Conservation (phyloP, 768 basidiomycete species). For the Leccinum pellstonianum region DNA sequence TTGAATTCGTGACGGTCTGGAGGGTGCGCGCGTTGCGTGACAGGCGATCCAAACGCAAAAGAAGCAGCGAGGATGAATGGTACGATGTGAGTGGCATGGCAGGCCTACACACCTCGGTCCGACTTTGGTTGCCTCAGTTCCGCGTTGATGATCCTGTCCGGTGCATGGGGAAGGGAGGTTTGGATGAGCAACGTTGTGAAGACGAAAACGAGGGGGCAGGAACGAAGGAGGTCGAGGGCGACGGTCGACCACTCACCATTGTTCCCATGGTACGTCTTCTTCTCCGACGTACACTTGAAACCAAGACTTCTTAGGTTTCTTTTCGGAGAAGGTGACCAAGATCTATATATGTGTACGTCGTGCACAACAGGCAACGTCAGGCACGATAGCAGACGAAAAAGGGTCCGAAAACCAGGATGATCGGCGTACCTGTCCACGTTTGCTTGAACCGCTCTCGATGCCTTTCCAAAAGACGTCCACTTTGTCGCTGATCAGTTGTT, state of each 20-base stretch:
- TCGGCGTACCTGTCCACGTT: constrained; percentile 62
- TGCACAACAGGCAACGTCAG: background rate
- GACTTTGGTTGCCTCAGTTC: constrained; percentile 72
- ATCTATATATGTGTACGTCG: constrained; percentile 40
- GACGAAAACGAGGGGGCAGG: background rate
- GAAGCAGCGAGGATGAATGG: background rate
- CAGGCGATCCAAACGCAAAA: background rate
- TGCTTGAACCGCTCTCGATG: constrained; percentile 59
- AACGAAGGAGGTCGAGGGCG: background rate
- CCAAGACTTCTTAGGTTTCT: constrained; percentile 76
- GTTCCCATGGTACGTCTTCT: constrained; percentile 86
- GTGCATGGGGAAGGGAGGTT: no score
- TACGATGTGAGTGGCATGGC: background rate
- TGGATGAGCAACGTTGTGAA: background rate
- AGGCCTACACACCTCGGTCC: constrained; percentile 52
- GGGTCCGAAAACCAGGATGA: background rate
- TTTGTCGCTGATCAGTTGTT: constrained; percentile 69
- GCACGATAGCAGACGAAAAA: background rate
- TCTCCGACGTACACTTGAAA: constrained; percentile 68
- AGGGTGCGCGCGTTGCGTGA: background rate
- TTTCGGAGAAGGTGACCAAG: constrained; percentile 73
- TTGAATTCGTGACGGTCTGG: constrained; percentile 54
- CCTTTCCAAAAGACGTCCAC: constrained; percentile 79
- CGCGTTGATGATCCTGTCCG: constrained; percentile 70
- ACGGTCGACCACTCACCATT: constrained; percentile 51